A percentile compares a stretch with the other conserved stretches of the same genome.
phyloP scores from a whole-genome alignment of 2,329 filamentous ascomycete genomes.

The Rugonectria rugulosa region DNA sequence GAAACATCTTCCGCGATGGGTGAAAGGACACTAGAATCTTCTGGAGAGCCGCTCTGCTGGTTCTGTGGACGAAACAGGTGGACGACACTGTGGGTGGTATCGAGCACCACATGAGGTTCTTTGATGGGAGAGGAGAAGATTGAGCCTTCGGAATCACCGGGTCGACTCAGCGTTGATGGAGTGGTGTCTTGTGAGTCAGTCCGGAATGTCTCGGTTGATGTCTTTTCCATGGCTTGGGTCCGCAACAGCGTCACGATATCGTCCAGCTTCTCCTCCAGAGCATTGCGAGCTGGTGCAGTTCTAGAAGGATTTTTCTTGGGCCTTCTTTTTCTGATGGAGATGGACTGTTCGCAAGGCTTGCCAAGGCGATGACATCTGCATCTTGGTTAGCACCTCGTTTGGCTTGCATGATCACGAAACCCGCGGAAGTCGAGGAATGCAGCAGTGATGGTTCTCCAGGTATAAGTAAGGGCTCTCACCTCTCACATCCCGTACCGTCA shows the following conservation, averaged over 20 bases:
- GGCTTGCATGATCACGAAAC: neutral
- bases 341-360: slow-evolving; percentile 49
- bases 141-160: neutral
- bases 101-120: slow-evolving; percentile 20
- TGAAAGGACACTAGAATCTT: neutral
- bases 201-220: neutral
- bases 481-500: slow-evolving; percentile 43
- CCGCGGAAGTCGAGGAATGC: neutral
- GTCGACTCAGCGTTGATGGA: neutral
- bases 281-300: neutral
- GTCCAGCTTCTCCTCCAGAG: slow-evolving; percentile 37
- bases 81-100: slow-evolving; percentile 12
- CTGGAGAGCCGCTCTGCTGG: neutral
- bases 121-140: neutral
- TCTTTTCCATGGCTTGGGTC: slow-evolving; percentile 2
- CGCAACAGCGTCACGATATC: slow-evolving; percentile 40
- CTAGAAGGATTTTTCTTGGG: slow-evolving; percentile 13
- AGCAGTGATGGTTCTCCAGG: no score
- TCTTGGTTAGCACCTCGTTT: neutral
- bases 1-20: slow-evolving; percentile 19
- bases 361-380: slow-evolving; percentile 48
- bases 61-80: slow-evolving; percentile 14
- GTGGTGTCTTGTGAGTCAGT: neutral
- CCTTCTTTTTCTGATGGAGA: slow-evolving; percentile 41
- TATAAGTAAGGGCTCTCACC: slow-evolving; percentile 28